Base-by-base conservation (phyloP, 2,329 filamentous ascomycete species). In the Gnomoniopsis sp. region DNA sequence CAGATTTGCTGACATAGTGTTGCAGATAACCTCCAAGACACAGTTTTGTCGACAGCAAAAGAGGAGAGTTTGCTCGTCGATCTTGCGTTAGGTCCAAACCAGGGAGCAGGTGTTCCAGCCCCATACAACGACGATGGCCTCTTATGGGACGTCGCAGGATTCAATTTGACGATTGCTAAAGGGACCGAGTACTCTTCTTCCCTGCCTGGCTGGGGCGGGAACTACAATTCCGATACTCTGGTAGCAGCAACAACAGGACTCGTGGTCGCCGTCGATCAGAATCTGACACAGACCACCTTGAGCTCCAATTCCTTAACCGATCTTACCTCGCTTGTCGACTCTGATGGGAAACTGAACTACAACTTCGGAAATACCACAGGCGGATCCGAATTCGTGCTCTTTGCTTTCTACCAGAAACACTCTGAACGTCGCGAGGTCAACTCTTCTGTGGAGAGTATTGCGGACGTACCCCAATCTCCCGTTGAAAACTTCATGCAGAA, bases 91-190 rank as follows among this genome's bases (percentile, higher is more conserved):
- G 79, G 78, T 0, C 74, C 78, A 0, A 78, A 78, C 59, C 75
- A 79, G 63, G 79, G 78, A 3, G 70, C 74, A 49, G 79, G 79
- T 15, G 75, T 79, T 11, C 78, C 78, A 1, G 70, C 74, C 0
- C 62, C 65, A 1, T 56, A 61, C 1, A 63, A 69, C 22, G 66
- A 71, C 49, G 69, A 72, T 6, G 75, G 74, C 0, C 64, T 74
- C 11, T 60, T 67, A 55, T 73, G 67, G 68, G 65, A 75, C 57
- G 50, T 76, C 58, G 52, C 62, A 12, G 56, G 65, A 7, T 70
- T 67, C 61, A 69, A 71, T 30, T 63, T 65, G 0, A 66, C 65
- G 1, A 59, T 77, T 6, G 64, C 70, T 17, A 26, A 68, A 2
- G 66, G 66, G 12, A 66, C 65, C 6, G 53, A 62, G 1, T 74